phyloP scores from a whole-genome alignment of 2,329 filamentous ascomycete genomes.

The Fusarium mangiferae region DNA sequence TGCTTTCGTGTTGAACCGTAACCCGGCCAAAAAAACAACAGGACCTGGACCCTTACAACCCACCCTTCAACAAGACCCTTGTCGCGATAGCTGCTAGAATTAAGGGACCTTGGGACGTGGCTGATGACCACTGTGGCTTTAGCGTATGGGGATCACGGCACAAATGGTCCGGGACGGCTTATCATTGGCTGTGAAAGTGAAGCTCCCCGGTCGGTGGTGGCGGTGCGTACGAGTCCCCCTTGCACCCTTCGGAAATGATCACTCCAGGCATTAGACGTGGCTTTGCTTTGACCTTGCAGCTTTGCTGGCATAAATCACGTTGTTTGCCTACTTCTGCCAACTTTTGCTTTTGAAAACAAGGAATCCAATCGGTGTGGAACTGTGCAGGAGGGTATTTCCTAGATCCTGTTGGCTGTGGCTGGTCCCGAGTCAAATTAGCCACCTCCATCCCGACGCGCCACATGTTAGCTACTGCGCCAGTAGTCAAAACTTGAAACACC shows the following conservation, averaged over 20 bases:
- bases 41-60: conserved; percentile 27
- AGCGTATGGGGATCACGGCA: conserved; percentile 18
- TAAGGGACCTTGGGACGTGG: conserved; percentile 20
- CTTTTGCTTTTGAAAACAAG: conserved; percentile 36
- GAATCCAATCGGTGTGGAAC: conserved; percentile 29
- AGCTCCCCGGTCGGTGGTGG: conserved; percentile 13
- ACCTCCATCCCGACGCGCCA: conserved; percentile 27
- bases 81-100: conserved; percentile 35
- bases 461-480: conserved; percentile 18
- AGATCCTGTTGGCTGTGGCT: conserved; percentile 31
- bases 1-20: conserved; percentile 12
- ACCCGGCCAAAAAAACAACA: conserved; percentile 26
- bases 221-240: conserved; percentile 32
- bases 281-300: conserved; percentile 4
- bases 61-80: conserved; percentile 23
- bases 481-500: conserved; percentile 32
- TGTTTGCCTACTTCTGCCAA: conserved; percentile 35
- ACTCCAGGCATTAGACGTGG: conserved; percentile 20
- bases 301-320: conserved; percentile 19
- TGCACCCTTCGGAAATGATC: conserved; percentile 37
- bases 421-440: conserved; percentile 15
- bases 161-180: conserved; percentile 25
- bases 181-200: conserved; percentile 12
- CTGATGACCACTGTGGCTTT: conserved; percentile 36
- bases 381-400: conserved; percentile 14